phyloP scores from a whole-genome alignment of 306 rosid genomes.

The Glycine tomentella region DNA sequence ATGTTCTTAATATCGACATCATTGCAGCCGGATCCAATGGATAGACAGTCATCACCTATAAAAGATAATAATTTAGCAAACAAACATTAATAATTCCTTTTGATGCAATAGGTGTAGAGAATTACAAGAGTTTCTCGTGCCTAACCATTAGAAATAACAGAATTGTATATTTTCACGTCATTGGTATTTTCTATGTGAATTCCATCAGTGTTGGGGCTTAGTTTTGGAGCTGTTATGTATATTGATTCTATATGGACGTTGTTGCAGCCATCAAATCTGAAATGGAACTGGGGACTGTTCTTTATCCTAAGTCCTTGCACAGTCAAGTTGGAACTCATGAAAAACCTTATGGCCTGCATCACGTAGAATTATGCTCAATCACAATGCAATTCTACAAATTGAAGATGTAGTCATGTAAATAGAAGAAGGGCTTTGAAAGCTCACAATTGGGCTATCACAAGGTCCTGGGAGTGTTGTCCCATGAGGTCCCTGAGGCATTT shows the following conservation, averaged over 20 bases:
- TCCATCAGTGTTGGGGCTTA: conserved; percentile 95
- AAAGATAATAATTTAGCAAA: conserved; percentile 14
- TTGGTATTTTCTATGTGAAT: conserved; percentile 88
- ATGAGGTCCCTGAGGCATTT: conserved; percentile 59
- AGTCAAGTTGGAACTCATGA: conserved; percentile 85
- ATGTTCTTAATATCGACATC: conserved; percentile 81
- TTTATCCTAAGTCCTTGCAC: conserved; percentile 76
- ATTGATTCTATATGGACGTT: conserved; percentile 76
- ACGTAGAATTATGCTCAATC: conserved; percentile 28
- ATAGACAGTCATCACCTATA: conserved; percentile 91
- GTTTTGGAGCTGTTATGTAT: conserved; percentile 73
- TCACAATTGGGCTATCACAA: conserved; percentile 91
- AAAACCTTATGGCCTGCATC: conserved; percentile 88
- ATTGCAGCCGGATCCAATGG: conserved; percentile 90
- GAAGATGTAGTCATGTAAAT: conserved; percentile 20
- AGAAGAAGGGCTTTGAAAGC: conserved; percentile 44
- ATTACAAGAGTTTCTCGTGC: not conserved
- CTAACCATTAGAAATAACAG: conserved; percentile 83
- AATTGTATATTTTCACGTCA: conserved; percentile 74
- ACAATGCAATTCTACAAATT: conserved; percentile 1
- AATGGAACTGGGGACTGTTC: conserved; percentile 87
- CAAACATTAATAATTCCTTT: conserved; percentile 23
- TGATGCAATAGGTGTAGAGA: conserved; percentile 29
- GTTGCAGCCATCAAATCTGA: conserved; percentile 80
- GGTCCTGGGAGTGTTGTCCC: conserved; percentile 65